Conservation (phyloP, 108 stramenopile genomes). For the Pseudonitzschia multistriata region DNA sequence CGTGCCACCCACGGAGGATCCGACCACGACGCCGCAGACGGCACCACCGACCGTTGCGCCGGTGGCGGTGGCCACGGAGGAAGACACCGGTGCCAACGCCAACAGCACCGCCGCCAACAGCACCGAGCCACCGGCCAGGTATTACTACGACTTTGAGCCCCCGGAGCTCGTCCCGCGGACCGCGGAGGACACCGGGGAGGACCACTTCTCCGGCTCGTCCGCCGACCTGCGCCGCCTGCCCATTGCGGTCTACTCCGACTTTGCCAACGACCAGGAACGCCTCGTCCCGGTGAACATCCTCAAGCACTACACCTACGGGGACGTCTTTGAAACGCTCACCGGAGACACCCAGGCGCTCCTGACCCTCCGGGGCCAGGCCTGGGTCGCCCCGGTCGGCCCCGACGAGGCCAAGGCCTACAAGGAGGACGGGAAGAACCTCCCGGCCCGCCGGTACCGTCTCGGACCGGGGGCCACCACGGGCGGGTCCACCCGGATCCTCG, state of each 20-base stretch:
- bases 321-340: constrained; percentile 50
- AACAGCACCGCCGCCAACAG: neutral
- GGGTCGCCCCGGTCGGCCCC: constrained; percentile 51
- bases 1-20: too few relatives aligned
- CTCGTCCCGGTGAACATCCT: constrained; percentile 39
- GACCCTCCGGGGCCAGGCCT: constrained; percentile 61
- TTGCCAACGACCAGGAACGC: constrained; percentile 62
- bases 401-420: constrained; percentile 23
- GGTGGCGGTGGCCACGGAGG: neutral
- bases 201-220: constrained; percentile 28
- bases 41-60: neutral
- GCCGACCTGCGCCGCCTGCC: constrained; percentile 35
- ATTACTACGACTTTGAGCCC: constrained; percentile 30
- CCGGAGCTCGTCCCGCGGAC: constrained; percentile 15
- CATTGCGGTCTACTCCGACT: constrained; percentile 68
- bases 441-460: constrained; percentile 57
- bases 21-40: too few relatives aligned
- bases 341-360: constrained; percentile 44
- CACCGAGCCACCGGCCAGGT: constrained; percentile 15
- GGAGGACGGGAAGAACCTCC: constrained; percentile 55
- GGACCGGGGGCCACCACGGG: constrained; percentile 60
- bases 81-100: neutral
- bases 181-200: constrained; percentile 3
- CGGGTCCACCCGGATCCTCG: constrained; percentile 53
- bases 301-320: constrained; percentile 30